Evolutionary conservation across 192 early-diverging fungal genomes (phyloP).

Genomic region (Coemansia pectinata): DNA sequence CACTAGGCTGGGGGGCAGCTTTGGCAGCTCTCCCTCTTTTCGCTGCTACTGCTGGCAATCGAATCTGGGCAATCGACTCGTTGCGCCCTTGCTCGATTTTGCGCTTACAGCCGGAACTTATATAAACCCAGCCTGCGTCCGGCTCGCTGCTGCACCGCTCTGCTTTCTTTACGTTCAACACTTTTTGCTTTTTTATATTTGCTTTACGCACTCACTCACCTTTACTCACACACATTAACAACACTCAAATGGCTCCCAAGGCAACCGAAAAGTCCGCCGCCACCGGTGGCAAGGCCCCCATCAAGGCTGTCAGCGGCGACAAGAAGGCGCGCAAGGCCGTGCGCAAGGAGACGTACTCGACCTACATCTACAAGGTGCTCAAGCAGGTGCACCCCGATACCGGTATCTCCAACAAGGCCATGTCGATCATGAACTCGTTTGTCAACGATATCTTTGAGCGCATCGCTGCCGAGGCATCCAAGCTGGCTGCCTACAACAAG

Average conservation of each 20-base stretch:
- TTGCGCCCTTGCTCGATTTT: not conserved
- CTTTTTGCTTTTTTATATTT: not conserved
- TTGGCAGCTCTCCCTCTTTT: not conserved
- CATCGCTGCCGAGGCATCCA: conserved; percentile 81
- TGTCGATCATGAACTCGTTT: conserved; percentile 96
- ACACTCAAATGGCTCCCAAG: conserved; percentile 54
- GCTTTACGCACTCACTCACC: not conserved
- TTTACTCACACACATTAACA: not conserved
- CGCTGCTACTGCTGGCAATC: not conserved
- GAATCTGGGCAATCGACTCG: conserved; percentile 8
- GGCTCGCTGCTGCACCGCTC: not conserved
- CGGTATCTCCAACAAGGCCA: conserved; percentile 97
- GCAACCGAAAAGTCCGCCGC: conserved; percentile 73
- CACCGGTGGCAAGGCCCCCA: conserved; percentile 35
- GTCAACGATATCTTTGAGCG: conserved; percentile 98
- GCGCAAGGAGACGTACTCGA: conserved; percentile 88
- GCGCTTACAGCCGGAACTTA: not conserved
- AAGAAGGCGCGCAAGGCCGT: conserved; percentile 54
- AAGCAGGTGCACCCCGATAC: conserved; percentile 98
- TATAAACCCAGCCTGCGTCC: not conserved
- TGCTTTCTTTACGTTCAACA: not conserved
- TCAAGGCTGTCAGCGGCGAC: conserved; percentile 54
- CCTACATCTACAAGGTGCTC: conserved; percentile 97
- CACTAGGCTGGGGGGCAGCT: no score
- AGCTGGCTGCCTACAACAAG: conserved; percentile 94